A percentile compares a stretch with the other conserved stretches of the same genome.
Evolutionary conservation across 1,284 basidiomycete genomes (phyloP).

Genomic region (Marasmius fiardii): DNA sequence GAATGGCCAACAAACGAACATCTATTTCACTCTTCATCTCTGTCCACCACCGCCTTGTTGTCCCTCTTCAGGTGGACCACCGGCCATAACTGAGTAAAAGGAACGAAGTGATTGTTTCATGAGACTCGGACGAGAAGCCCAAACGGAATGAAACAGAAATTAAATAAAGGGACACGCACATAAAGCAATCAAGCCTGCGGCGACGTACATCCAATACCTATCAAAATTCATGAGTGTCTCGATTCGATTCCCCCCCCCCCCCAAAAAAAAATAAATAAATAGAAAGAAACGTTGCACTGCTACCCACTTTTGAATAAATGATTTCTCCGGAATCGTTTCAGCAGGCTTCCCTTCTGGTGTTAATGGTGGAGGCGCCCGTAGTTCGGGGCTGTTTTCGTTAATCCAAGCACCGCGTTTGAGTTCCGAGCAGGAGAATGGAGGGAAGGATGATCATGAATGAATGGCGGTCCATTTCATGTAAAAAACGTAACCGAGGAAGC

Average conservation of each 20-base stretch:
- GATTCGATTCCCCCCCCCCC: no score
- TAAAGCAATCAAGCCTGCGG: slow-evolving; percentile 53
- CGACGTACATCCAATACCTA: slow-evolving; percentile 53
- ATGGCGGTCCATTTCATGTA: no score
- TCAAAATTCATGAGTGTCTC: not conserved
- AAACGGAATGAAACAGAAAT: not conserved
- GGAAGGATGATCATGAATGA: no score
- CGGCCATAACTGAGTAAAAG: not conserved
- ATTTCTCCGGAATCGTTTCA: slow-evolving; percentile 63
- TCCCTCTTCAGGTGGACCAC: not conserved
- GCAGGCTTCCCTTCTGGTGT: slow-evolving; percentile 64
- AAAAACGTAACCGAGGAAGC: no score
- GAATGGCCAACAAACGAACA: no score
- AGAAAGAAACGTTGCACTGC: no score
- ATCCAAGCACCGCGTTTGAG: no score
- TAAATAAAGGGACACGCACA: no score
- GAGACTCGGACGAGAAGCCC: not conserved
- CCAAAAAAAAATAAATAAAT: no score
- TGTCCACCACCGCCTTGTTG: not conserved
- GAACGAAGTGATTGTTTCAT: not conserved
- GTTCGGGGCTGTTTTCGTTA: slow-evolving; percentile 64
- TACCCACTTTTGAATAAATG: slow-evolving; percentile 82
- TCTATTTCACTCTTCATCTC: not conserved
- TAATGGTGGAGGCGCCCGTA: slow-evolving; percentile 64
- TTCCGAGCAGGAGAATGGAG: no score